These are phyloP conservation scores for Fusarium fujikuroi DNA, from an alignment of 2,329 filamentous ascomycete genomes.

Conservation along the genomic window DNA sequence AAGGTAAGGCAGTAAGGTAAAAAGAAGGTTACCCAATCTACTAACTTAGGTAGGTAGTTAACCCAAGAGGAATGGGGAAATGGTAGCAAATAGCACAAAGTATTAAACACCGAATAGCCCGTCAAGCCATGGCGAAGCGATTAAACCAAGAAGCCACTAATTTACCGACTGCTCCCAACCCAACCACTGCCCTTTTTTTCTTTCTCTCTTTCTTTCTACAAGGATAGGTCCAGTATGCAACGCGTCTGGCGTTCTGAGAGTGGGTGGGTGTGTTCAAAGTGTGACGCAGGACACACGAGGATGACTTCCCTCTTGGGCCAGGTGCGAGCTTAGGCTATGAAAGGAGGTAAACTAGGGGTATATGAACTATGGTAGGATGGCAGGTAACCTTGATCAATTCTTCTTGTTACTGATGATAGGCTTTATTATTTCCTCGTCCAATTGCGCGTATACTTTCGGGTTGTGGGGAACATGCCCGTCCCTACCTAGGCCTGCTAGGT, in stretches of 20 bases:
- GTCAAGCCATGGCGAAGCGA: not conserved
- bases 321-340: not conserved
- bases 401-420: not conserved
- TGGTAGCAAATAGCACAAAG: not conserved
- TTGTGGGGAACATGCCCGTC: not conserved
- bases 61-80: not conserved
- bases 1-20: not conserved
- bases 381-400: not conserved
- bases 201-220: not conserved
- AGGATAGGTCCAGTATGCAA: not conserved
- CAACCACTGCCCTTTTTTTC: not conserved
- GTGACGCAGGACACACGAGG: slow-evolving; percentile 19
- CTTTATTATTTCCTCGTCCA: not conserved
- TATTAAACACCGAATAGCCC: not conserved
- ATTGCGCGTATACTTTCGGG: not conserved
- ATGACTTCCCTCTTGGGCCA: slow-evolving; percentile 23
- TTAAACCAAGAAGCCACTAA: not conserved
- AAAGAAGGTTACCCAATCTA: not conserved
- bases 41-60: not conserved
- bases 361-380: not conserved
- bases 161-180: not conserved
- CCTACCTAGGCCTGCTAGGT: not conserved
- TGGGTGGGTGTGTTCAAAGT: not conserved
- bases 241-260: not conserved
- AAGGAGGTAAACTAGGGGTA: not conserved